A percentile compares a stretch with the other conserved stretches of the same genome.
These are phyloP conservation scores for Patellaria atrata DNA, from an alignment of 495 filamentous ascomycete genomes.

Conservation along the genomic window DNA sequence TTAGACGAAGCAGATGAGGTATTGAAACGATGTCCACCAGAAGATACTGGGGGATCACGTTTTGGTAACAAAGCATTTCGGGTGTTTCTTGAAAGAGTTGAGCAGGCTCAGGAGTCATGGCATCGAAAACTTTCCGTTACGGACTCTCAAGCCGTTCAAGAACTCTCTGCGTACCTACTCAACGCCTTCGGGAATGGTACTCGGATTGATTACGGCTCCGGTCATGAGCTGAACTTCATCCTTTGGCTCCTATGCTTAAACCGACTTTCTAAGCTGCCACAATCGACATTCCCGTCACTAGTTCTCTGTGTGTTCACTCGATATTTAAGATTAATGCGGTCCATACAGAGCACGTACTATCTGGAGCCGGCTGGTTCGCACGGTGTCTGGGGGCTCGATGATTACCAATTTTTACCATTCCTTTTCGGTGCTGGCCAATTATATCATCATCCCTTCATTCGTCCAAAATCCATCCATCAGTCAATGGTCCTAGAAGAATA, in stretches of 20 bases:
- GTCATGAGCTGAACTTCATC: slow-evolving; percentile 92
- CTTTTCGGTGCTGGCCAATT: slow-evolving; percentile 87
- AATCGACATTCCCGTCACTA: slow-evolving; percentile 51
- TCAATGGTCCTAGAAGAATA: slow-evolving; percentile 74
- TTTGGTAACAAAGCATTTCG: slow-evolving; percentile 93
- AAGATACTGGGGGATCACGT: slow-evolving; percentile 72
- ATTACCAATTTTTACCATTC: slow-evolving; percentile 96
- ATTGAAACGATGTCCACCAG: slow-evolving; percentile 53
- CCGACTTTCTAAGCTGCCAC: slow-evolving; percentile 50
- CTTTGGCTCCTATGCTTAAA: slow-evolving; percentile 87
- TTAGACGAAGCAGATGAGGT: slow-evolving; percentile 51
- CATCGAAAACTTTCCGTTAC: slow-evolving; percentile 31
- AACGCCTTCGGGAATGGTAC: slow-evolving; percentile 73
- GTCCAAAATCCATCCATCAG: slow-evolving; percentile 77
- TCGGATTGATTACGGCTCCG: slow-evolving; percentile 93
- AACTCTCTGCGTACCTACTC: slow-evolving; percentile 65
- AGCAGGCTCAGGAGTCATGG: slow-evolving; percentile 38
- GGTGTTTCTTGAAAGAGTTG: slow-evolving; percentile 60
- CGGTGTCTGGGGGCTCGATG: slow-evolving; percentile 94
- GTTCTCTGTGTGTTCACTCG: slow-evolving; percentile 64
- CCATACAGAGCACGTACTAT: slow-evolving; percentile 78
- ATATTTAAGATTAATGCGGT: slow-evolving; percentile 69
- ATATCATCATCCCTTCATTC: slow-evolving; percentile 72
- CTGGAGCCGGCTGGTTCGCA: slow-evolving; percentile 68
- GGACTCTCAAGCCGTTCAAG: slow-evolving; percentile 41